Evolutionary conservation across 257 asterid genomes (phyloP), one percentile per base, ranked within the genome.

Genomic region (Solanum peruvianum): DNA sequence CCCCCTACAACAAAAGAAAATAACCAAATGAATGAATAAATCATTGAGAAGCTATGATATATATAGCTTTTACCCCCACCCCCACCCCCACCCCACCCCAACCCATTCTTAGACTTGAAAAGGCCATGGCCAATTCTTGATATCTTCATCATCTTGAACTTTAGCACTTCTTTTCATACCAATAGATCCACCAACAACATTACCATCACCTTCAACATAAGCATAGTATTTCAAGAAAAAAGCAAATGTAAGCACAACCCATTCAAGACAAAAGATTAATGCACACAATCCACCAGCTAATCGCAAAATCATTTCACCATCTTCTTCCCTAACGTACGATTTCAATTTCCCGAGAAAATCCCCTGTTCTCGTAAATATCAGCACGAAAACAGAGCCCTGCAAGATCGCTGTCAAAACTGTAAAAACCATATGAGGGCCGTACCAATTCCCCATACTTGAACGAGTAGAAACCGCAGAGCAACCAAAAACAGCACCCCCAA

Each of bases 61-160:
- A 49, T 25, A 47, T 80, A 47, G 85, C 85, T 80, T 49, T 29
- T 20, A 21, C 49, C 42, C 2, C n/a, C 83, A 1, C 16, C 21
- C 4, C 18, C 49, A 18, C 27, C 29, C 15, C 25, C 82, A 2
- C 29, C 3, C 82, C n/a, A 20, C 16, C 29, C 25, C 25, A 31
- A 5, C 9, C 9, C 82, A 13, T 15, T 4, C 23, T 87, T 87
- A 93, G 66, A 96, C 98, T 92, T 92, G 96, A 58, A 91, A 92
- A 29, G 98, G 99, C 98, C 96, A 95, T 39, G 99, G 98, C 97
- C 93, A 94, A 67, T 88, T 93, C 94, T 96, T 96, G 92, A 95
- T 76, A 88, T 96, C 98, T 62, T 93, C 98, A 4, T 94, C 98
- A 86, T 92, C 94, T 71, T 90, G 94, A 66, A 94, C 96, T 85